Conservation (phyloP, 2,329 filamentous ascomycete species). For the Talaromyces sp. region DNA sequence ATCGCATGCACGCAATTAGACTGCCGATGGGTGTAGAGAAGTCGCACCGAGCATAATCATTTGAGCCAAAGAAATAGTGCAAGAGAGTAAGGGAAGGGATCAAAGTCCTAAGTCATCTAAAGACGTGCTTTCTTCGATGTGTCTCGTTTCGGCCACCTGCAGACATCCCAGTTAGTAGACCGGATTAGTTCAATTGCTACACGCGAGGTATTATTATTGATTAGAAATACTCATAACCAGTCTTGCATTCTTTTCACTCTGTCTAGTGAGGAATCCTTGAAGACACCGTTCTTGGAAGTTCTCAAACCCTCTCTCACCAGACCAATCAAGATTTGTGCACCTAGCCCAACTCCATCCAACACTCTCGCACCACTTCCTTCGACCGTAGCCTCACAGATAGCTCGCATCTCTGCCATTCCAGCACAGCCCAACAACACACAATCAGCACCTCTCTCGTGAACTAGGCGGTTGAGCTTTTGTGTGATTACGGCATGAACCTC, state of each 20-base stretch:
- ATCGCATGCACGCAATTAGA: too few species aligned
- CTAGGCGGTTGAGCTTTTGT: slow-evolving; percentile 11
- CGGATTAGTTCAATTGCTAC: too few species aligned
- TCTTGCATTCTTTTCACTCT: slow-evolving; percentile 10
- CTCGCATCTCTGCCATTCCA: slow-evolving; percentile 14
- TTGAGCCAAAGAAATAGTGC: too few species aligned
- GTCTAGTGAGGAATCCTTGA: slow-evolving; percentile 14
- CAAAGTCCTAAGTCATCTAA: too few species aligned
- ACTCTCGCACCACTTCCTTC: slow-evolving; percentile 11
- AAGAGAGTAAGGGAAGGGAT: too few species aligned
- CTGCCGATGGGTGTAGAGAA: too few species aligned
- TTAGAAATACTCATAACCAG: slow-evolving; percentile 9
- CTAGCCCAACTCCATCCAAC: slow-evolving; percentile 15
- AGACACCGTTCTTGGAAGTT: slow-evolving; percentile 14
- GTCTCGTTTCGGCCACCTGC: too few species aligned
- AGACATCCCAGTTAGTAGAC: too few species aligned
- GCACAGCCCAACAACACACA: slow-evolving; percentile 14
- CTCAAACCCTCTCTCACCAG: slow-evolving; percentile 12
- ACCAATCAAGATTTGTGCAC: slow-evolving; percentile 10
- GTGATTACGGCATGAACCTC: slow-evolving; percentile 10
- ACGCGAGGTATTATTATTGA: not conserved
- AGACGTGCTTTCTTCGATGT: too few species aligned
- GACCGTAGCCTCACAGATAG: slow-evolving; percentile 4
- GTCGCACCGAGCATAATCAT: too few species aligned
- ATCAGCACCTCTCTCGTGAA: slow-evolving; percentile 15